Conservation (phyloP, 345 rosid species). For the Viola odorata region DNA sequence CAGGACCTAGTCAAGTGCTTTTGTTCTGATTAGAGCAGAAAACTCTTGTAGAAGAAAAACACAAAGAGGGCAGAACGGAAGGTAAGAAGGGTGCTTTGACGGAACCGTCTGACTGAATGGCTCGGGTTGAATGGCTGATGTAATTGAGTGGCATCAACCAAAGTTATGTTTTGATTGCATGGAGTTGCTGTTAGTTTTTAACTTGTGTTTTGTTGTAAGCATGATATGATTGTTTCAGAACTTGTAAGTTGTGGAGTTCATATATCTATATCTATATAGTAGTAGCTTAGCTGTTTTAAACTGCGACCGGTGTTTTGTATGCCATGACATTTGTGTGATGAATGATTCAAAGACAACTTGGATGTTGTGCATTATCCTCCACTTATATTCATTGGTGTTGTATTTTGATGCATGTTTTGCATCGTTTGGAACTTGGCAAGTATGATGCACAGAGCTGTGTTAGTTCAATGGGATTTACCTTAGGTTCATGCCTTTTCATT, state of each 20-base stretch:
- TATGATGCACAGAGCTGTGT: too few species aligned
- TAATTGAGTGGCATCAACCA: background rate
- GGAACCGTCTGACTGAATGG: background rate
- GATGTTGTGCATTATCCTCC: background rate
- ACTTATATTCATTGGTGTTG: background rate
- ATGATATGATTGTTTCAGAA: conserved; percentile 2
- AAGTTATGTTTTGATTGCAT: conserved; percentile 1
- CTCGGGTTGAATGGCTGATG: background rate
- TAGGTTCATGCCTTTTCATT: too few species aligned
- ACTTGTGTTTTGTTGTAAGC: background rate
- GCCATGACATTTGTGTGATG: background rate
- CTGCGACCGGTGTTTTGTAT: background rate
- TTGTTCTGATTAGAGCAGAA: background rate
- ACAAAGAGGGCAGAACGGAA: background rate
- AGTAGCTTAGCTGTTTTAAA: conserved; percentile 1
- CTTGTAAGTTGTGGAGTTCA: background rate
- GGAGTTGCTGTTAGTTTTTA: conserved; percentile 3
- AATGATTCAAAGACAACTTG: background rate
- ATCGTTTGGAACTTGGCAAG: background rate
- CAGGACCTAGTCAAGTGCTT: conserved; percentile 2
- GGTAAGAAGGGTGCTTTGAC: background rate
- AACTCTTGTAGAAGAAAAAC: background rate
- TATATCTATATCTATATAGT: conserved; percentile 3
- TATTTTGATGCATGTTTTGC: background rate
- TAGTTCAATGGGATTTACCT: too few species aligned